Evolutionary conservation across 805 yeast genomes (phyloP), one percentile per base, ranked within the genome.

Genomic region (Starmera caribaea): DNA sequence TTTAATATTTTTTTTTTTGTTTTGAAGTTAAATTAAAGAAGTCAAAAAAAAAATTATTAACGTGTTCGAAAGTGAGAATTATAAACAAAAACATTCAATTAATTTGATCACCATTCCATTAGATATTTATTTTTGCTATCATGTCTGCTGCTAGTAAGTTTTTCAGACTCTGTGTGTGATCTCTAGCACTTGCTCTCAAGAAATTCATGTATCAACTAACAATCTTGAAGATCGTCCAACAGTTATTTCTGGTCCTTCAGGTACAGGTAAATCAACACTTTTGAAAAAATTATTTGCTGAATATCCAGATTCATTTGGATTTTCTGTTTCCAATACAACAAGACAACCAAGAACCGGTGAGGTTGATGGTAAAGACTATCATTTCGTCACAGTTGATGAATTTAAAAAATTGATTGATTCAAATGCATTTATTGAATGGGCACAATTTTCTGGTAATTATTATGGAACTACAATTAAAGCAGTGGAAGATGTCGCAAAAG

Each of bases 191-290:
- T 21, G 6, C 6, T 21, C 4, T 21, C 6, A 7, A 21, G 6
- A 7, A 21, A 9, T n/a, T n/a, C 17, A 15, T 12, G 16, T 8
- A 32, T 16, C 15, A 32, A 32, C 34, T 30, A 21, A 24, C 7
- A n/a, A 21, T 27, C 32, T 12, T 14, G 66, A 74, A 64, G 68
- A 63, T 43, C 85, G 92, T 63, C 97, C 97, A 38, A 81, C 92
- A 48, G 97, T 92, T 47, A 74, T 92, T 45, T 88, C 96, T 33
- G 99, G 98, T 49, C 99, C 99, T 41, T 86, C 96, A 38, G 96
- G 78, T 52, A 73, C 97, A 31, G 99, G 99, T 47, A 92, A 92
- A 64, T 87, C 97, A 49, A 92, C 99, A 11, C 70, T 92, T 40
- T 71, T 92, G 58, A 88, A 92, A 66, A 82, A 80, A 59, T 70